A percentile compares a stretch with the other conserved stretches of the same genome.
Evolutionary conservation across 768 basidiomycete genomes (phyloP).

Genomic region (Suillus subaureus): DNA sequence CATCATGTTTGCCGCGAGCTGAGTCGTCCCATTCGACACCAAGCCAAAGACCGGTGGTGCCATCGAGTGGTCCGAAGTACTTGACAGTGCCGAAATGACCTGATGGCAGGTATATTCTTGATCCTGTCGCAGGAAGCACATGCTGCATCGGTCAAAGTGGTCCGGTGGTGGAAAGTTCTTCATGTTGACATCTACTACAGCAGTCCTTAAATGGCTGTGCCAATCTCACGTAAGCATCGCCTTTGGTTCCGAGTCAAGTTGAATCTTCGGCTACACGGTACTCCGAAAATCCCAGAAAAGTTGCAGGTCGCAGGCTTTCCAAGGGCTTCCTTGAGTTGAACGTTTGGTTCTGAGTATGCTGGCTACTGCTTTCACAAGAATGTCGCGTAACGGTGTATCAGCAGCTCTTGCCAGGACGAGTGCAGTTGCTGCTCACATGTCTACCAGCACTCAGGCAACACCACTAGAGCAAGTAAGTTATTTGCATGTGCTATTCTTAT

Average conservation of each 20-base stretch:
- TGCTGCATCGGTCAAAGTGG: neutral
- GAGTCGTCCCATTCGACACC: conserved; percentile 98
- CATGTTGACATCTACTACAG: neutral
- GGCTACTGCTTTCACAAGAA: conserved; percentile 26
- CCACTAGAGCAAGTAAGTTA: conserved; percentile 28
- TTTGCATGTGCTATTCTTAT: neutral
- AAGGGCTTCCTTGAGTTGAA: neutral
- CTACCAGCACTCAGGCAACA: conserved; percentile 21
- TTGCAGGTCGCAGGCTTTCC: neutral
- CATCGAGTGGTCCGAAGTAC: conserved; percentile 66
- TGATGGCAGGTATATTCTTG: conserved; percentile 52
- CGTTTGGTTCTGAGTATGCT: conserved; percentile 25
- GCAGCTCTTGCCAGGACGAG: conserved; percentile 32
- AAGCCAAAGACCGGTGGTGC: conserved; percentile 76
- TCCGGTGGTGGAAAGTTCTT: neutral
- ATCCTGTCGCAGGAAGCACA: conserved; percentile 32
- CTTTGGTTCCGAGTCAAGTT: too few relatives aligned
- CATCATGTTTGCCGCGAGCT: conserved; percentile 84
- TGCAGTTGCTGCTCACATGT: conserved; percentile 39
- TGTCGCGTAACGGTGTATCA: conserved; percentile 29
- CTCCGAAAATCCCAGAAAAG: conserved; percentile 2
- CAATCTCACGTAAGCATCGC: conserved; percentile 2
- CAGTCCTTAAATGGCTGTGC: neutral
- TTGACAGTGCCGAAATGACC: conserved; percentile 68
- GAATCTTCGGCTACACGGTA: conserved; percentile 1